Conservation (phyloP, 1,284 basidiomycete species). For the Exobasidium rhododendri region DNA sequence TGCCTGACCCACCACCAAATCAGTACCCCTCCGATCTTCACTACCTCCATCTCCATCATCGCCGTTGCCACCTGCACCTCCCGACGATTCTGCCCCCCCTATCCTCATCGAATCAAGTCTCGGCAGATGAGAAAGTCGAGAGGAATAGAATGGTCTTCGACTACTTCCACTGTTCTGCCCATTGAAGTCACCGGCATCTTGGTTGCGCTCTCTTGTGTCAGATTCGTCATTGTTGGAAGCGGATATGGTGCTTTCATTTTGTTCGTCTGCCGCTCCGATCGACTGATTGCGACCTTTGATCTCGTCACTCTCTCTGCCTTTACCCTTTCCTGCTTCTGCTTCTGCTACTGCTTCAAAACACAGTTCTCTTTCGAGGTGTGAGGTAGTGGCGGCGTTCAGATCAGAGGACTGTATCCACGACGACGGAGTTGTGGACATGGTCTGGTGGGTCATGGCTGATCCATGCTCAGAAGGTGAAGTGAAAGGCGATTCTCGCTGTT, state of each 20-base stretch:
- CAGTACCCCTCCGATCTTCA: slow-evolving; percentile 33
- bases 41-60: slow-evolving; percentile 23
- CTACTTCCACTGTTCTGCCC: slow-evolving; percentile 20
- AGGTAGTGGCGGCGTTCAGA: neutral
- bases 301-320: neutral
- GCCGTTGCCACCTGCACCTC: neutral
- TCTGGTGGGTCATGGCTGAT: neutral
- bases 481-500: neutral
- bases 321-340: slow-evolving; percentile 10
- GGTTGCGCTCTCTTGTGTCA: neutral
- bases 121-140: slow-evolving; percentile 35
- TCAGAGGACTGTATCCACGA: neutral
- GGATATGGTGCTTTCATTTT: too few species aligned
- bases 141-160: slow-evolving; percentile 31
- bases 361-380: neutral
- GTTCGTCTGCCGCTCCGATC: neutral
- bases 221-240: neutral
- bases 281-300: neutral
- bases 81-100: neutral
- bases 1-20: slow-evolving; percentile 8
- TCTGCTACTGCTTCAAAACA: slow-evolving; percentile 17
- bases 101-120: slow-evolving; percentile 34
- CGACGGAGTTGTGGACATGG: neutral
- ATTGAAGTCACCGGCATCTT: neutral
- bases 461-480: neutral